Conservation (phyloP, 2,329 filamentous ascomycete genomes). For the Beauveria asiatica region DNA sequence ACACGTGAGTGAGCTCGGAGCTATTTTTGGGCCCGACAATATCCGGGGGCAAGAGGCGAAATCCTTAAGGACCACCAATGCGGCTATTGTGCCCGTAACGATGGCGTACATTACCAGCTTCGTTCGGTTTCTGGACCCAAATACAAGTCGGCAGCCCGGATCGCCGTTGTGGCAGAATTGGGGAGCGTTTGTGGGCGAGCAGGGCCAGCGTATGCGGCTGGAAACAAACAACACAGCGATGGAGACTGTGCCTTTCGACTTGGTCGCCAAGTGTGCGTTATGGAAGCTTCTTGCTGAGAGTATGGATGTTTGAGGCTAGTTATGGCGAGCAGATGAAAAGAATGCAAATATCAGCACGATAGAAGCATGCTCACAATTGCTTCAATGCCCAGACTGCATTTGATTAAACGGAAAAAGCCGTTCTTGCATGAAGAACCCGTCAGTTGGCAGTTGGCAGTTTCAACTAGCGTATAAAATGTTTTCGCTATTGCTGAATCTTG, state of each 20-base stretch:
- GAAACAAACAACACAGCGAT: constrained; percentile 30
- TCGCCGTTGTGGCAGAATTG: constrained; percentile 36
- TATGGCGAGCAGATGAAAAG: neutral
- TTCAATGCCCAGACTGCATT: neutral
- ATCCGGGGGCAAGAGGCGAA: constrained; percentile 14
- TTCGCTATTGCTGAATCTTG: neutral
- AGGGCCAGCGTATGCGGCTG: constrained; percentile 26
- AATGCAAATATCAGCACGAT: neutral
- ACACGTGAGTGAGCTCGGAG: constrained; percentile 39
- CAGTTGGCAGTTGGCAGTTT: no score
- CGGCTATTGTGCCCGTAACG: constrained; percentile 34
- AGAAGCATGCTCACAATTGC: neutral
- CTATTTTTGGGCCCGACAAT: constrained; percentile 38
- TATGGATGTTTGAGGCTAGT: constrained; percentile 14
- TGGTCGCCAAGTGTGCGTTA: constrained; percentile 29
- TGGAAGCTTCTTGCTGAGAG: constrained; percentile 28
- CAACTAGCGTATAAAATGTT: neutral
- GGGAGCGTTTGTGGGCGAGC: constrained; percentile 15
- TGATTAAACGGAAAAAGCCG: neutral
- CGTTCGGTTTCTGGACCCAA: constrained; percentile 36
- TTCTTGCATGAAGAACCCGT: neutral
- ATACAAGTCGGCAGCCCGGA: constrained; percentile 22
- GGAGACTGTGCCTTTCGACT: constrained; percentile 27
- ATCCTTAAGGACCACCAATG: constrained; percentile 38
- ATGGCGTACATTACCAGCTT: constrained; percentile 45